phyloP scores from a whole-genome alignment of 1,139 yeast genomes.

The Torulaspora globosa region DNA sequence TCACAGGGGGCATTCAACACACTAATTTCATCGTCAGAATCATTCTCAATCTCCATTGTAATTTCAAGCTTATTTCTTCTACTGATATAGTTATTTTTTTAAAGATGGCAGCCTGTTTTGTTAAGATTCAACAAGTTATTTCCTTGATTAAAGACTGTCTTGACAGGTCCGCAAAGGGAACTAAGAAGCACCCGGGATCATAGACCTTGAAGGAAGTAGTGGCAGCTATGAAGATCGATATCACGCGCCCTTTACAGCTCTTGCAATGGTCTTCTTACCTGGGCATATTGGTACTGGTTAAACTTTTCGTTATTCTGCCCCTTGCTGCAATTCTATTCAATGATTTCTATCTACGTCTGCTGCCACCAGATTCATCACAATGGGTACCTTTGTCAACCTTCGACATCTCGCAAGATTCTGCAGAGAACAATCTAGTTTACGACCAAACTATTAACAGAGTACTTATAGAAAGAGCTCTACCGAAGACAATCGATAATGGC shows the following conservation, averaged over 20 bases:
- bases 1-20: constrained; percentile 97
- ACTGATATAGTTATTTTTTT: constrained; percentile 5
- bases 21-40: constrained; percentile 39
- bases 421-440: constrained; percentile 7
- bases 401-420: background rate
- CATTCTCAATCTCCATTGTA: constrained; percentile 5
- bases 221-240: constrained; percentile 28
- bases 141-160: background rate
- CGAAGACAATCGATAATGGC: constrained; percentile 24
- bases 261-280: constrained; percentile 32
- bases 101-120: constrained; percentile 2
- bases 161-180: background rate
- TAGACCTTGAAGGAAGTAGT: background rate
- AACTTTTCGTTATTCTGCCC: constrained; percentile 30
- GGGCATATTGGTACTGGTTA: constrained; percentile 21
- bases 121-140: background rate
- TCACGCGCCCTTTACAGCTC: constrained; percentile 31
- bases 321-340: constrained; percentile 30
- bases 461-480: constrained; percentile 19
- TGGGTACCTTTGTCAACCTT: constrained; percentile 21
- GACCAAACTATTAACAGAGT: constrained; percentile 18
- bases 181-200: background rate
- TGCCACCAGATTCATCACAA: constrained; percentile 32
- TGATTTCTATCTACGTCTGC: constrained; percentile 29
- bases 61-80: constrained; percentile 5